Base-by-base conservation (phyloP, 768 basidiomycete genomes). In the Rhizopogon vulgaris region DNA sequence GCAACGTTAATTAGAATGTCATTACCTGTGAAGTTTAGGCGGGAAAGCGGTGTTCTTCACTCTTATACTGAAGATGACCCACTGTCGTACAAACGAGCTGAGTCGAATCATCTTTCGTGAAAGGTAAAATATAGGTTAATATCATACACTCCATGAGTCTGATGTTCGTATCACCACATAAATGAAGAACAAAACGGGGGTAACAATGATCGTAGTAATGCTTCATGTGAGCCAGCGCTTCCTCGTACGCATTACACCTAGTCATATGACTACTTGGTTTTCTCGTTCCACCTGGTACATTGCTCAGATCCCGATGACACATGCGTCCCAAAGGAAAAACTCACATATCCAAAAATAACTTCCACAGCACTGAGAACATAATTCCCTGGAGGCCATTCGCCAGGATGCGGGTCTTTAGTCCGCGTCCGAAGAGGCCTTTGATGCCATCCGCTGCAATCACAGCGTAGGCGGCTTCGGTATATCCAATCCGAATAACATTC, bases 331-430 rank as follows among this genome's bases (percentile, higher is more conserved):
- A 47, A 34, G 9, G 34, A 24, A 56, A 17, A 11, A 79, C 88
- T 70, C 63, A 94, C 90, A 94, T 48, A 69, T 97, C 91, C 72
- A 87, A 71, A 63, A 98, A 95, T 55, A 89, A 69, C 61, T 83
- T 88, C 95, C 95, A 98, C 11, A 98, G 73, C 4, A 97, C 75
- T 6, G 85, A 83, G 70, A 97, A 98, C 79, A 96, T 82, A 41
- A 97, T 60, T 0, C 94, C 89, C 63, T 98, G 95, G 46, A 94
- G 68, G 22, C 94, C 92, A 63, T 97, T 98, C 28, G 94, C 84
- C 53, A 95, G 59, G 49, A 94, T 85, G 32, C 94, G 74, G 11
- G 92, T 97, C 71, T 89, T 89, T 56, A 98, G 69, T 1, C 95
- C 95, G 6, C 95, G 79, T 2, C 92, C 92, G 24, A 98, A 85